Evolutionary conservation across 345 rosid species (phyloP).

Genomic region (Sisymbrium irio): DNA sequence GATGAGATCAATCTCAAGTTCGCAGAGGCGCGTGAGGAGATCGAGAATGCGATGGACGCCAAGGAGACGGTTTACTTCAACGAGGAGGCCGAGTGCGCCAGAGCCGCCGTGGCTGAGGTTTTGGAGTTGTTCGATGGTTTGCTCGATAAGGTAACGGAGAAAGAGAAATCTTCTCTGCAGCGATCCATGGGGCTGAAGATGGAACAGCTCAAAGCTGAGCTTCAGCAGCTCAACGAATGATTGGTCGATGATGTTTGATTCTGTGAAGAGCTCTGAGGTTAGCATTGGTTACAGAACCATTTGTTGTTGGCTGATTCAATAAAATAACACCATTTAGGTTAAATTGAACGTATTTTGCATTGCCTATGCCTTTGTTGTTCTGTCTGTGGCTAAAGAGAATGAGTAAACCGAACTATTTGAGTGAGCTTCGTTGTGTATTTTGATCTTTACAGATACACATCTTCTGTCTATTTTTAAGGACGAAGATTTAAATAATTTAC

Average conservation of each 20-base stretch:
- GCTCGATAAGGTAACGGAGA: conserved; percentile 56
- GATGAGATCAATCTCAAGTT: conserved; percentile 86
- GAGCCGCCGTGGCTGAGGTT: conserved; percentile 69
- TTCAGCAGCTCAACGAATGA: conserved; percentile 76
- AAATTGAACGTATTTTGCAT: background rate
- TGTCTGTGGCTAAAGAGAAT: background rate
- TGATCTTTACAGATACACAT: conserved; percentile 10
- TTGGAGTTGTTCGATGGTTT: conserved; percentile 61
- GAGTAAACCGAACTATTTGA: background rate
- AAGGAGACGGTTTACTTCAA: conserved; percentile 92
- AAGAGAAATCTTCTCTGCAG: conserved; percentile 56
- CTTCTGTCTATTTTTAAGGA: background rate
- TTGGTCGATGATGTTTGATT: background rate
- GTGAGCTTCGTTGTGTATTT: background rate
- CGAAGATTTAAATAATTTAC: background rate
- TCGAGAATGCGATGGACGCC: conserved; percentile 93
- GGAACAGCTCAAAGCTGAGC: conserved; percentile 94
- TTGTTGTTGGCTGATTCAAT: conserved; percentile 10
- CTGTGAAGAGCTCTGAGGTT: conserved; percentile 16
- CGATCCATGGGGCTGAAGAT: conserved; percentile 97
- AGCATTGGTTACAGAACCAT: conserved; percentile 2
- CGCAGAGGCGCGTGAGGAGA: conserved; percentile 99
- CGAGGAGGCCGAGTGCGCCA: conserved; percentile 91
- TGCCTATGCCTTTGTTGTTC: background rate
- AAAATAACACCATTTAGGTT: background rate